Base-by-base conservation (phyloP, 2,329 filamentous ascomycete species). In the Aspergillus aculeatus region DNA sequence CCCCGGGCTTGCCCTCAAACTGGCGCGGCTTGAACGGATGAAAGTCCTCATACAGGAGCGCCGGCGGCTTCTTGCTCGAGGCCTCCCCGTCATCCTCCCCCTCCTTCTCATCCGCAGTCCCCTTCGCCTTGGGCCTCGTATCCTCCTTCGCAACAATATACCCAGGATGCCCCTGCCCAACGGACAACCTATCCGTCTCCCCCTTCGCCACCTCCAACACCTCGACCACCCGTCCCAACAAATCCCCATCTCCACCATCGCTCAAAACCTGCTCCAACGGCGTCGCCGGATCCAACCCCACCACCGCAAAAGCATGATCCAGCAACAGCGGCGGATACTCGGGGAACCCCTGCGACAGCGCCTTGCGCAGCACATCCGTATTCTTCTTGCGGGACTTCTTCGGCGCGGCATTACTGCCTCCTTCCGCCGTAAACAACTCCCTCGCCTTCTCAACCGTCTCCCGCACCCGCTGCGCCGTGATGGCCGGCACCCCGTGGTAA, bases 11-110 rank as follows among this genome's bases (percentile, higher is more conserved):
- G 6, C 84, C 81, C 62, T 88, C 85, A 62, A 96, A 90, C 66
- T 98, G 94, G 23, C 83, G 81, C 0, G 95, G 95, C 44, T 89
- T 81, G 74, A 98, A 98, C 0, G 95, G 95, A 67, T 98, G 94
- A 68, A 97, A 98, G 69, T 99, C 95, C 57, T 97, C 90, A 70
- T 97, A 99, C 2, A 96, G 79, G 5, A 95, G 72, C 11, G 72
- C 76, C 53, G 68, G 73, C 52, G 68, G 73, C 60, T 66, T 65
- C 51, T 73, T 66, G 47, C 68, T 62, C 0, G 62, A 23, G 2
- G 26, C 7, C 59, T 74, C 74, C 9, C 81, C 79, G 4, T 78
- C 75, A 16, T 68, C 68, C 41, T 57, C 59, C 10, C 68, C 68
- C 41, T 57, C 59, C 10, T 77, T 79, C 7, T 72, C 69, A 26